Evolutionary conservation across 108 stramenopile species (phyloP), one percentile per base, ranked within the genome.

Genomic region (Schizochytrium sp.): DNA sequence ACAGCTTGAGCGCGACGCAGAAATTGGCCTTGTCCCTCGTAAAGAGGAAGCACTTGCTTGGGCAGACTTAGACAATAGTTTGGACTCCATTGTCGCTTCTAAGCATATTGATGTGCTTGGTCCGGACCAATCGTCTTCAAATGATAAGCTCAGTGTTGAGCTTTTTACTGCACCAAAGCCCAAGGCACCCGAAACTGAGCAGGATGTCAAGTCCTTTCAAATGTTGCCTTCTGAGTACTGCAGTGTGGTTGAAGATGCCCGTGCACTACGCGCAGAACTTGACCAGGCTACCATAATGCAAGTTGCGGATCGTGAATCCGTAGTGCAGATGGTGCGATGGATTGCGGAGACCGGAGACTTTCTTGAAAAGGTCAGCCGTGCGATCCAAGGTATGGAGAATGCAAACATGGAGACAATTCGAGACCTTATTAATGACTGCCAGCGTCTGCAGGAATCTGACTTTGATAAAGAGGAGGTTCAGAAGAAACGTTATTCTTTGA

Each of bases 321-420:
- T 44, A 7, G 64, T 69, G 28, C 64, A 69, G 44, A 1, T 55
- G 76, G 76, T 53, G 76, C 53, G 47, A 1, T 83, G 76, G 76
- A 17, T 83, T 5, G 76, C 76, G 5, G 76, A 83, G 53, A 53
- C 76, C 0, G 76, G 50, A 10, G 76, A 49, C 47, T 83, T 10
- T 10, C 50, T 83, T 8, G 53, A 49, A 1, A 55, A 3, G 15
- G 76, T 50, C 2, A 44, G 64, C 64, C 10, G 8, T 38, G 64
- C 64, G 19, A 38, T 69, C 5, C 64, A 44, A 7, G 64, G 64
- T 0, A 15, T 44, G 42, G 44, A 12, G 10, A 3, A 69, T 12
- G 64, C 64, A 12, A 53, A 83, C 40, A 83, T 83, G 76, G 76
- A 83, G 15, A 28, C 10, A 38, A 40, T 83, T n/a, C 76, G 76